These are phyloP conservation scores for Taxillus chinensis DNA, from an alignment of 164 flowering plant species.

Conservation along the genomic window DNA sequence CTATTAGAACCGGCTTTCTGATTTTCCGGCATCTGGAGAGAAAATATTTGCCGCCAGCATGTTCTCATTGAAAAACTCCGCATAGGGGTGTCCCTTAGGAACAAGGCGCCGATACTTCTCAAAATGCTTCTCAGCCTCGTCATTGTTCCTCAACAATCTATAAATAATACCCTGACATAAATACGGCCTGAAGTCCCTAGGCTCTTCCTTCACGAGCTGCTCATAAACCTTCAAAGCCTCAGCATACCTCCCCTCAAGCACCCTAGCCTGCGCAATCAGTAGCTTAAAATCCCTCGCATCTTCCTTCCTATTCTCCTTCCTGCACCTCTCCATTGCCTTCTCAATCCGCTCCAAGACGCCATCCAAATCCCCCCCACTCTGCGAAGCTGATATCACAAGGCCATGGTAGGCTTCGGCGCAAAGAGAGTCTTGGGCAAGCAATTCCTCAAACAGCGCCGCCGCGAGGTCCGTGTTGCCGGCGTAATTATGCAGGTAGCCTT, in stretches of 20 bases:
- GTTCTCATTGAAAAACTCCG: slow-evolving; percentile 53
- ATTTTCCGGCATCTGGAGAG: slow-evolving; percentile 37
- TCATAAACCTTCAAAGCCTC: slow-evolving; percentile 77
- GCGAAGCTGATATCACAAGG: slow-evolving; percentile 45
- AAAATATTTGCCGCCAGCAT: slow-evolving; percentile 56
- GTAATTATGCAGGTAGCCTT: slow-evolving; percentile 38
- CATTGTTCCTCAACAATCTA: slow-evolving; percentile 53
- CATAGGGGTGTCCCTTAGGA: slow-evolving; percentile 78
- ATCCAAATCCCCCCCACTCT: slow-evolving; percentile 20
- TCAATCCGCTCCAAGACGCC: slow-evolving; percentile 43
- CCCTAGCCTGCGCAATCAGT: slow-evolving; percentile 62
- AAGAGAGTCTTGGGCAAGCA: slow-evolving; percentile 52
- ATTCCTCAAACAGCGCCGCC: slow-evolving; percentile 42
- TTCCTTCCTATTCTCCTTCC: slow-evolving; percentile 43
- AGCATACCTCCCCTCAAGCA: slow-evolving; percentile 43
- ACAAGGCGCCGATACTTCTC: slow-evolving; percentile 64
- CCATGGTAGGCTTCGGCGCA: slow-evolving; percentile 80
- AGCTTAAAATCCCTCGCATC: slow-evolving; percentile 72
- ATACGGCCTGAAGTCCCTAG: slow-evolving; percentile 87
- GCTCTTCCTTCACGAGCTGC: slow-evolving; percentile 77
- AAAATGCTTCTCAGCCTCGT: slow-evolving; percentile 74
- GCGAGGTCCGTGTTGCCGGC: slow-evolving; percentile 49
- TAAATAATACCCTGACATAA: slow-evolving; percentile 83
- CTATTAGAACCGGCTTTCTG: slow-evolving; percentile 27
- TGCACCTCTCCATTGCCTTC: slow-evolving; percentile 46